Evolutionary conservation across 1,284 basidiomycete genomes (phyloP), one percentile per base, ranked within the genome.

Genomic region (Ustilago tritici): DNA sequence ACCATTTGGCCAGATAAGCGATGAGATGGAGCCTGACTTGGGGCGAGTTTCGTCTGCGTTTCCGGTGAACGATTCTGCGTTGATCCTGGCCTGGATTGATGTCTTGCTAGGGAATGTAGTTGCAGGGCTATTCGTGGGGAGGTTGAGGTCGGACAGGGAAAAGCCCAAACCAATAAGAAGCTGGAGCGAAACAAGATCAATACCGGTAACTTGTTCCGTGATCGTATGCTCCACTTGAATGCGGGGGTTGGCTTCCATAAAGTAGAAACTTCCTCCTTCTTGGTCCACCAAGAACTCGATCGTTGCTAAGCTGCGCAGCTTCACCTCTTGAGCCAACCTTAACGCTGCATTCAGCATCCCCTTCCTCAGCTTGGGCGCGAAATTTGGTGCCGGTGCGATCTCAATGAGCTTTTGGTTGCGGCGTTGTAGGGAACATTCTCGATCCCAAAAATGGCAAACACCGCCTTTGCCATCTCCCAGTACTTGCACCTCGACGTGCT

Each of bases 171-270:
- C 71, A 5, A 80, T 34, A 1, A 52, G 64, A 7, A 78, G 50
- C 46, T 80, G 78, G 3, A 74, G 55, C 0, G 59, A 61, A 1
- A 78, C 74, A 9, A 80, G 46, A 40, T 80, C 78, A 53, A 49
- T 4, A 3, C 60, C 65, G 3, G 61, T 68, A 14, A 74, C 63
- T 10, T 67, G 43, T 36, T 80, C 78, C 12, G 78, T 81, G 19
- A 78, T 58, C 8, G 79, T 76, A 54, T 78, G 77, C 15, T 78
- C 76, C 14, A 81, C 79, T 52, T 81, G 79, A 8, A 81, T 70
- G 23, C 79, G 52, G 23, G 79, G 79, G 35, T 81, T 81, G 8
- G 64, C 71, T 43, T 81, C 79, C 60, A 81, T 71, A 34, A 81
- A 79, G 57, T 55, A 78, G 38, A 75, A 79, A 3, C 23, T 34